Evolutionary conservation across 805 yeast species (phyloP).

Genomic region (Metschnikowia orientalis): DNA sequence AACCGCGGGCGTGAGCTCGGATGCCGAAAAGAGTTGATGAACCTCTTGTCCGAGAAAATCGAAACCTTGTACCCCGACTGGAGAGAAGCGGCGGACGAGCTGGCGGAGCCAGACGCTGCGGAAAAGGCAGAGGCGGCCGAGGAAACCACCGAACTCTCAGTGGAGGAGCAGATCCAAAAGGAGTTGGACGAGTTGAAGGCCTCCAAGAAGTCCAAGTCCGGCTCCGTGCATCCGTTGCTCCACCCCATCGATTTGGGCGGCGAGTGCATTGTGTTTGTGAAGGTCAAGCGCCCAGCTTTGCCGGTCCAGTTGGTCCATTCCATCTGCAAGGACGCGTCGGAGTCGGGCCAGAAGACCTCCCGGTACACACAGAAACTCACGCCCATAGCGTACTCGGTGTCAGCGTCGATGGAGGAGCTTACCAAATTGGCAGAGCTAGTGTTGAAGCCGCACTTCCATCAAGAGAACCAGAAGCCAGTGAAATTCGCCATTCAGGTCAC

Average conservation of each 20-base stretch:
- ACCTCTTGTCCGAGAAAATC: constrained; percentile 44
- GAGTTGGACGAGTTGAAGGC: constrained; percentile 65
- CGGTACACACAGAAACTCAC: constrained; percentile 74
- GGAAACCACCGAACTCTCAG: constrained; percentile 38
- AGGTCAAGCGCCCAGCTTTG: constrained; percentile 70
- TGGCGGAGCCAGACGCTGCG: constrained; percentile 22
- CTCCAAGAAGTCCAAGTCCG: constrained; percentile 38
- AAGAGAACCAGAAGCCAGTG: constrained; percentile 33
- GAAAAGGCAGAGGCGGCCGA: constrained; percentile 10
- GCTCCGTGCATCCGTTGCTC: constrained; percentile 29
- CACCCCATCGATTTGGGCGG: constrained; percentile 63
- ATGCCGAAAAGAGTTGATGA: constrained; percentile 69
- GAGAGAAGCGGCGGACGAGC: constrained; percentile 20
- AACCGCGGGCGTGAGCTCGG: constrained; percentile 72
- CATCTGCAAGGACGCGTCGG: constrained; percentile 58
- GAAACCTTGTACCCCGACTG: constrained; percentile 30
- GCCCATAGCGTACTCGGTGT: constrained; percentile 73
- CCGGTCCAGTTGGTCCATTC: constrained; percentile 68
- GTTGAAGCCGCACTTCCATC: constrained; percentile 66
- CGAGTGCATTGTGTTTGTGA: constrained; percentile 82
- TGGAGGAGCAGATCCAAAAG: constrained; percentile 71
- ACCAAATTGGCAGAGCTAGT: constrained; percentile 54
- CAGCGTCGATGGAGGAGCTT: constrained; percentile 68
- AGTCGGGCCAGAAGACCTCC: constrained; percentile 52
- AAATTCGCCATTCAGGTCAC: constrained; percentile 79